Conservation (phyloP, 2,329 filamentous ascomycete species). For the Leptographium galeiforme region DNA sequence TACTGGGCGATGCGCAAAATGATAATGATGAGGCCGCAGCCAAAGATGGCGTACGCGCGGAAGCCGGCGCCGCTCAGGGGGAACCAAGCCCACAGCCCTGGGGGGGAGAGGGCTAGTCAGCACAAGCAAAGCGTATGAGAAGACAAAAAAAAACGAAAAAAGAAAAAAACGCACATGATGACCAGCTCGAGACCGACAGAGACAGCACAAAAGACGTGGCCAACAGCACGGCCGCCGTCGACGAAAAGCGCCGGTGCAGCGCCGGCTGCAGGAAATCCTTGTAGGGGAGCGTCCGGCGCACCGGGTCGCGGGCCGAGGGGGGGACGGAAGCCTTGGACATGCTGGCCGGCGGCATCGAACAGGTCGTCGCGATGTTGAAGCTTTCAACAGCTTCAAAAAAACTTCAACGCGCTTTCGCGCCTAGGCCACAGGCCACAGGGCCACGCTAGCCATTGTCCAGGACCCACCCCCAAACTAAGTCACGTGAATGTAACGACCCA, state of each 20-base stretch:
- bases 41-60: conserved; percentile 61
- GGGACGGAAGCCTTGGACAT: conserved; percentile 30
- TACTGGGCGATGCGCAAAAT: conserved; percentile 76
- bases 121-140: background rate
- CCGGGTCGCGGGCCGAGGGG: conserved; percentile 17
- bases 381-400: no score
- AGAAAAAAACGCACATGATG: conserved; percentile 44
- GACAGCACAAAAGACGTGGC: conserved; percentile 61
- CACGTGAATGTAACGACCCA: background rate
- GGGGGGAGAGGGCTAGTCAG: background rate
- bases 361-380: background rate
- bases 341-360: conserved; percentile 11
- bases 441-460: no score
- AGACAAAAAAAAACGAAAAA: background rate
- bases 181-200: conserved; percentile 54
- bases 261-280: conserved; percentile 85
- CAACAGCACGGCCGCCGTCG: conserved; percentile 57
- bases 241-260: conserved; percentile 74
- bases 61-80: conserved; percentile 64
- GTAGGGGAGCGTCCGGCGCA: conserved; percentile 48
- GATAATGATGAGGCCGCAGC: conserved; percentile 64
- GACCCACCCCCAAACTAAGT: background rate
- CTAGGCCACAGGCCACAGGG: no score
- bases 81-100: conserved; percentile 79
- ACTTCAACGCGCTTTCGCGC: no score